A percentile compares a stretch with the other conserved stretches of the same genome.
These are phyloP conservation scores for Hippophae tibetana DNA, from an alignment of 306 rosid species.

Conservation along the genomic window DNA sequence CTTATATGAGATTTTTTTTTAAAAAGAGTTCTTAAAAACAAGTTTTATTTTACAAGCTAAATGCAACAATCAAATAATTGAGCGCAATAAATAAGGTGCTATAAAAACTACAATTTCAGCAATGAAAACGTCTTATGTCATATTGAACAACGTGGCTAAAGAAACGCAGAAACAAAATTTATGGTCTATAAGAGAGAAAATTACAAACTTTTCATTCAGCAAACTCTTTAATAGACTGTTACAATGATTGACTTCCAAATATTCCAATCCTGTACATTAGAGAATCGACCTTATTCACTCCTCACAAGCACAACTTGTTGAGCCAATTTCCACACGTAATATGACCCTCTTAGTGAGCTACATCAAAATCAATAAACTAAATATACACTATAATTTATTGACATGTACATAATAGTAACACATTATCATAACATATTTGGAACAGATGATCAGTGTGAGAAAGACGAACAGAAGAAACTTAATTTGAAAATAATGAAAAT, in stretches of 20 bases:
- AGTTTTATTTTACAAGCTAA: too few species aligned
- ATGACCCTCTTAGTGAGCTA: slow-evolving; percentile 24
- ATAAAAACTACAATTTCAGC: too few species aligned
- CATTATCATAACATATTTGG: slow-evolving; percentile 8
- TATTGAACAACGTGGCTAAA: background rate
- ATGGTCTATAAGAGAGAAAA: background rate
- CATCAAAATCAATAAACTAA: slow-evolving; percentile 31
- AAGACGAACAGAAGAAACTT: slow-evolving; percentile 16
- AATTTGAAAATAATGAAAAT: slow-evolving; percentile 24
- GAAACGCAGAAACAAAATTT: background rate
- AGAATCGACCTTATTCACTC: slow-evolving; percentile 28
- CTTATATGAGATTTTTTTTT: too few species aligned
- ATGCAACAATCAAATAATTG: too few species aligned
- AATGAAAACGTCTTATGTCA: too few species aligned
- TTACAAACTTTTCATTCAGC: slow-evolving; percentile 24
- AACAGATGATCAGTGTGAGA: slow-evolving; percentile 23
- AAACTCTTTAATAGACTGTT: slow-evolving; percentile 31
- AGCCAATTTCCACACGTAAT: slow-evolving; percentile 25
- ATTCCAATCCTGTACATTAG: slow-evolving; percentile 34
- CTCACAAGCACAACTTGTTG: slow-evolving; percentile 27
- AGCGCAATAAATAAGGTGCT: too few species aligned
- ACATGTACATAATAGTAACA: slow-evolving; percentile 32
- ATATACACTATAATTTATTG: slow-evolving; percentile 38
- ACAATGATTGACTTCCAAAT: slow-evolving; percentile 30
- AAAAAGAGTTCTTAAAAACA: too few species aligned